A percentile compares a stretch with the other conserved stretches of the same genome.
Evolutionary conservation across 345 rosid species (phyloP).

Genomic region (Pugionium cornutum): DNA sequence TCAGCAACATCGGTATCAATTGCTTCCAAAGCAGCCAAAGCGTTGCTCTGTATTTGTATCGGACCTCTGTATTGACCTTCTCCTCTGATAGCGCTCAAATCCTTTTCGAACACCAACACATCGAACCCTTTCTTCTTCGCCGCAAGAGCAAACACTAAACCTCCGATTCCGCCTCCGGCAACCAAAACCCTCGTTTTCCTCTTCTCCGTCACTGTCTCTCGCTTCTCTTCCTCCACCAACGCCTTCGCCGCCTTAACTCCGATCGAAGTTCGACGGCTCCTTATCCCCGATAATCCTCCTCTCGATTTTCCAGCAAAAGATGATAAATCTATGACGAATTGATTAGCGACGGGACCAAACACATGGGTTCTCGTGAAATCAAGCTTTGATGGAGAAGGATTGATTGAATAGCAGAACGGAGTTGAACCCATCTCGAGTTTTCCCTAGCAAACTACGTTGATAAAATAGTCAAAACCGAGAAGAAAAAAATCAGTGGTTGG

Average conservation of each 20-base stretch:
- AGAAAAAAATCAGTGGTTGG: neutral
- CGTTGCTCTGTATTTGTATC: constrained; percentile 93
- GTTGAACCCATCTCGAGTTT: constrained; percentile 58
- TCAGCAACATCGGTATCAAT: constrained; percentile 87
- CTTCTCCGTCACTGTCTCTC: constrained; percentile 22
- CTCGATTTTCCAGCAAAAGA: constrained; percentile 40
- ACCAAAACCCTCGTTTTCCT: constrained; percentile 68
- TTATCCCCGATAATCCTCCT: constrained; percentile 26
- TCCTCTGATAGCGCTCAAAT: constrained; percentile 88
- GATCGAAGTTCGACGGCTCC: constrained; percentile 32
- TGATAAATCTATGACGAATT: constrained; percentile 46
- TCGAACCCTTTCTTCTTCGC: constrained; percentile 88
- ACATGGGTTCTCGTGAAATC: constrained; percentile 55
- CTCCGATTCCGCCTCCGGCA: constrained; percentile 96
- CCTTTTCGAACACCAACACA: constrained; percentile 85
- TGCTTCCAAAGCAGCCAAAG: constrained; percentile 95
- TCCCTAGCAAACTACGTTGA: neutral
- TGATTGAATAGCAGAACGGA: constrained; percentile 51
- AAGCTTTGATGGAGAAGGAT: constrained; percentile 48
- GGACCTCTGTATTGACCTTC: constrained; percentile 98
- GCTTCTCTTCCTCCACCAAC: constrained; percentile 18
- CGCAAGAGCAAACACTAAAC: constrained; percentile 82
- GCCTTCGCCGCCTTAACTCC: constrained; percentile 50
- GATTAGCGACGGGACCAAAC: constrained; percentile 40
- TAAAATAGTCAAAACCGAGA: neutral